Evolutionary conservation across 257 asterid genomes (phyloP).

Genomic region (Haberlea rhodopensis): DNA sequence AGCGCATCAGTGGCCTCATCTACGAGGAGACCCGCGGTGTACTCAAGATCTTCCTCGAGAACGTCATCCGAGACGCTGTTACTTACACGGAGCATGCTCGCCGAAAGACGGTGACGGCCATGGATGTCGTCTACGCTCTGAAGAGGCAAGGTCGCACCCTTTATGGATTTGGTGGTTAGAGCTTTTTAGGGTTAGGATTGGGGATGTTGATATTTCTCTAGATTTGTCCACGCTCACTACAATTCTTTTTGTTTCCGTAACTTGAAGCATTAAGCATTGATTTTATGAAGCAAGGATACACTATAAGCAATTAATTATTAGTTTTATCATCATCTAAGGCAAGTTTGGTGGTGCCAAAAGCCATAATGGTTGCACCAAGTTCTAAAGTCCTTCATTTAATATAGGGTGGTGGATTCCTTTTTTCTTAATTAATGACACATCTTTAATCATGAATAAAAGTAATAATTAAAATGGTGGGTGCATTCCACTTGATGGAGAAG

Average conservation of each 20-base stretch:
- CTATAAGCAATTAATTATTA: background rate
- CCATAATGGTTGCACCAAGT: conserved; percentile 17
- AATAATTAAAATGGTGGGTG: conserved; percentile 16
- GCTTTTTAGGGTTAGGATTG: conserved; percentile 8
- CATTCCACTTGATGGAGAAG: too few species aligned
- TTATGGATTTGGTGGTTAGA: conserved; percentile 50
- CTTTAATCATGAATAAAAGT: conserved; percentile 9
- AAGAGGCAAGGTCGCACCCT: conserved; percentile 59
- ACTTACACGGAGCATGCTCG: conserved; percentile 59
- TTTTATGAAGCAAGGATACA: too few species aligned
- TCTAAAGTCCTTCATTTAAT: background rate
- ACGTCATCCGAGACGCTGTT: conserved; percentile 52
- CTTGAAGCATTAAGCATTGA: too few species aligned
- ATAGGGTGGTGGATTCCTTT: conserved; percentile 9
- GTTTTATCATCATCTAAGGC: conserved; percentile 3
- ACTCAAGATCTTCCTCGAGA: conserved; percentile 49
- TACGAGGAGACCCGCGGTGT: conserved; percentile 60
- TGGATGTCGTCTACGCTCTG: conserved; percentile 57
- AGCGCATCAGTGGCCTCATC: conserved; percentile 53
- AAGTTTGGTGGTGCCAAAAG: conserved; percentile 28
- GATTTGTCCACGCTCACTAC: conserved; percentile 21
- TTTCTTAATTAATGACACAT: background rate
- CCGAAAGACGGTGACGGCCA: conserved; percentile 58
- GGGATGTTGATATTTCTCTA: conserved; percentile 2
- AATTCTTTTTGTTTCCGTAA: too few species aligned